Percentiles rank a stretch among this genome's conserved stretches.
Evolutionary conservation across 805 yeast species (phyloP).

Genomic region (Hanseniaspora clermontiae): DNA sequence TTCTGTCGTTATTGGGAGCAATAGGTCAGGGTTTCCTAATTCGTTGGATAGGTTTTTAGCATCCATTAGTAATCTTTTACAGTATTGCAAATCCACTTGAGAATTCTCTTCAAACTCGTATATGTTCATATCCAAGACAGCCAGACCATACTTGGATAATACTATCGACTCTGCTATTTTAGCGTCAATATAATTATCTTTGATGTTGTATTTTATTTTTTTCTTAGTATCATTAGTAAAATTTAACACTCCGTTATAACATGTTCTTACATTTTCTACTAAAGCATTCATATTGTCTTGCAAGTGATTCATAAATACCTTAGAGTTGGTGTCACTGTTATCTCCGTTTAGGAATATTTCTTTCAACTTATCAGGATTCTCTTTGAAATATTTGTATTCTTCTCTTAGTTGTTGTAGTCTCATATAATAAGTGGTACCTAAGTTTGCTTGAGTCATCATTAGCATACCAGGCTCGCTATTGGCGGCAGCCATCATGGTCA

Average conservation of each 20-base stretch:
- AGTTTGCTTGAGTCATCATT: conserved; percentile 51
- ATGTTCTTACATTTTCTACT: conserved; percentile 28
- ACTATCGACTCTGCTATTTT: conserved; percentile 57
- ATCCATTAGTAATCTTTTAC: conserved; percentile 51
- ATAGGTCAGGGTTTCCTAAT: conserved; percentile 49
- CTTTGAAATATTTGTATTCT: conserved; percentile 28
- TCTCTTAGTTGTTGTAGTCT: conserved; percentile 54
- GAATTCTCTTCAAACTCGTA: not conserved
- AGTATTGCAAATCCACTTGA: conserved; percentile 38
- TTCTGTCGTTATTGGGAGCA: conserved; percentile 55
- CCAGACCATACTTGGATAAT: conserved; percentile 71
- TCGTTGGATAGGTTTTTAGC: conserved; percentile 59
- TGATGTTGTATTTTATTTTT: conserved; percentile 25
- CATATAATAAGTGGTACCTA: conserved; percentile 56
- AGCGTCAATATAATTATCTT: conserved; percentile 29
- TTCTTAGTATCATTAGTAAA: conserved; percentile 29
- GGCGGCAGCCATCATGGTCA: conserved; percentile 62
- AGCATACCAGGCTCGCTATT: conserved; percentile 54
- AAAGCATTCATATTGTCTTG: conserved; percentile 19
- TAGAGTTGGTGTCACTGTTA: conserved; percentile 15
- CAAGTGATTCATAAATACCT: conserved; percentile 21
- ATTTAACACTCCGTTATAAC: conserved; percentile 35
- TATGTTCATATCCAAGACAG: conserved; percentile 58
- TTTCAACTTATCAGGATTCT: conserved; percentile 20
- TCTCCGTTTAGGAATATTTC: conserved; percentile 20